Conservation (phyloP, 2,329 filamentous ascomycete genomes). For the Colletotrichum scovillei region DNA sequence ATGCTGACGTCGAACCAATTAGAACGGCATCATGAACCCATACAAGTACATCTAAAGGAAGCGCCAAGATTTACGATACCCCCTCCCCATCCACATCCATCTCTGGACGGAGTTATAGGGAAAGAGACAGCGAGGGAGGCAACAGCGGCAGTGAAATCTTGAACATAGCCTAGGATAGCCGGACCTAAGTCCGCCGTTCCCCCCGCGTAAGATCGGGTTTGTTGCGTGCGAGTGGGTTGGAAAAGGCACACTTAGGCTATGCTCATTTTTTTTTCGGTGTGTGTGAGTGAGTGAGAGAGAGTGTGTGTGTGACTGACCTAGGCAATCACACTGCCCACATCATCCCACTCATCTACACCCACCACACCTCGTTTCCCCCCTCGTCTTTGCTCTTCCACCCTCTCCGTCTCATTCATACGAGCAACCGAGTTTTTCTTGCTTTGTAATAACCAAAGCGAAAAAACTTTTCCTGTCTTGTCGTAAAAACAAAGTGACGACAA, state of each 20-base stretch:
- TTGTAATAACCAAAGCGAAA: constrained; percentile 1
- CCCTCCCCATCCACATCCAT: not conserved
- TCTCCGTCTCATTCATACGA: not conserved
- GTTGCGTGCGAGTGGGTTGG: not conserved
- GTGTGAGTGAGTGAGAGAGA: not conserved
- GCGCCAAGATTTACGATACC: constrained; percentile 22
- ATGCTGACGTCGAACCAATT: constrained; percentile 35
- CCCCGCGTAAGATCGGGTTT: not conserved
- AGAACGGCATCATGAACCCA: constrained; percentile 99
- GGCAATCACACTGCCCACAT: not conserved
- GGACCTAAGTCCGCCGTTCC: not conserved
- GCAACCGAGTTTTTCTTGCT: not conserved
- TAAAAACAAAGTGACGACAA: not conserved
- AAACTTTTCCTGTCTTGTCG: not conserved
- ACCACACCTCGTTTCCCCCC: not conserved
- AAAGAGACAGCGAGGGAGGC: not conserved
- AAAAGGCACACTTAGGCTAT: not conserved
- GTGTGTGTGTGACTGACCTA: constrained; percentile 5
- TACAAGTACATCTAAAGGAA: constrained; percentile 86
- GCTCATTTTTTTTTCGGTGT: too few relatives aligned
- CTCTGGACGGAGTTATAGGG: not conserved
- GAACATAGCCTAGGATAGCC: not conserved
- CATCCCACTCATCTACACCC: not conserved
- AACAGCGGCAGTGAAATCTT: not conserved
- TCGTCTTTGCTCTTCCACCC: not conserved